These are phyloP conservation scores for Eimeria sp. DNA, from an alignment of 169 alveolate genomes.

Conservation along the genomic window DNA sequence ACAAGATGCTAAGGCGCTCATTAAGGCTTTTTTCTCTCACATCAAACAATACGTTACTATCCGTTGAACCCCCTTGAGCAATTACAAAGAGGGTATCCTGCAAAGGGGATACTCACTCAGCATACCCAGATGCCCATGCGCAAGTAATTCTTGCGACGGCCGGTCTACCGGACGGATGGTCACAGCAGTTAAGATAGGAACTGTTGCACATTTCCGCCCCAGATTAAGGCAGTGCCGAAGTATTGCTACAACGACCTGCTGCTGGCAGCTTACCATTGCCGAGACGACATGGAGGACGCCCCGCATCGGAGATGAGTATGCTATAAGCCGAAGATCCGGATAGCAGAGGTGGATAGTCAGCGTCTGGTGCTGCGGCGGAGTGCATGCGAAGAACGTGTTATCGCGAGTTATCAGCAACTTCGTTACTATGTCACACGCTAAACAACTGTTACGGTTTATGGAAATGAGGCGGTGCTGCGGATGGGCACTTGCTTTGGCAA, in stretches of 20 bases:
- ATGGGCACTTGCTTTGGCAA: neutral
- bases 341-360: constrained; percentile 64
- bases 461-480: neutral
- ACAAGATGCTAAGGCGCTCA: constrained; percentile 79
- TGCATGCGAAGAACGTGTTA: neutral
- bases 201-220: neutral
- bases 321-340: constrained; percentile 77
- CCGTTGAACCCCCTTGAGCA: constrained; percentile 53
- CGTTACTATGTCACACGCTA: neutral
- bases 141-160: neutral
- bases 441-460: neutral
- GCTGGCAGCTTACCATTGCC: constrained; percentile 59
- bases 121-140: neutral
- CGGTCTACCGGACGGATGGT: neutral
- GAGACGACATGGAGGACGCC: constrained; percentile 75
- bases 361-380: constrained; percentile 22
- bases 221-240: neutral
- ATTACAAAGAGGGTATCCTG: constrained; percentile 80
- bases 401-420: neutral
- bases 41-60: constrained; percentile 40
- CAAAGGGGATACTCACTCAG: neutral
- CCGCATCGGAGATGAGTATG: constrained; percentile 52
- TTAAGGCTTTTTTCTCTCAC: constrained; percentile 66
- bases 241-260: neutral
- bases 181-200: neutral